Base-by-base conservation (phyloP, 306 rosid genomes). In the Chamaecrista fasciculata region DNA sequence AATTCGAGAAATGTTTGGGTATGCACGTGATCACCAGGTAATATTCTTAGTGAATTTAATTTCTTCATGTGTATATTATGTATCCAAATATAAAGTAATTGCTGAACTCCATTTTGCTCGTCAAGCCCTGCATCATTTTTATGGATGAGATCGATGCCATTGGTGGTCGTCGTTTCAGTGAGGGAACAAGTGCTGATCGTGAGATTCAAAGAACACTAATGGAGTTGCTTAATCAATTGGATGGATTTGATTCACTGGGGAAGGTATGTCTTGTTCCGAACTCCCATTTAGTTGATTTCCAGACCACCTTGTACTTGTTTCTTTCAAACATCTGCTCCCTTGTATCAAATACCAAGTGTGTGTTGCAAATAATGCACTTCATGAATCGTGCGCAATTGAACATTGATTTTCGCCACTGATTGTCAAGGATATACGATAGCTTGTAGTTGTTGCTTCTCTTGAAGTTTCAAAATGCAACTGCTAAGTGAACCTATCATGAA, bases 91-190 rank as follows among this genome's bases (percentile, higher is more conserved):
- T 19, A 49, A 59, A 62, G 26, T 70, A 43, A 25, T 69, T 80
- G 47, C 52, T 12, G 70, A 53, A 20, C 46, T 67, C 71, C 24
- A 15, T 58, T 44, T 58, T 79, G 12, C 69, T 60, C 69, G 56
- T 70, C 23, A 58, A 95, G 97, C 99, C 99, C 36, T 95, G 99
- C 89, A 95, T 95, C 79, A 95, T 95, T 48, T 95, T 95, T 77
- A 95, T 95, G 99, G 99, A 95, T 47, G 99, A 95, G 82, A 95
- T 95, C 18, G 99, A 95, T 78, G 99, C 97, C 78, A 95, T 95
- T 78, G 99, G 99, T 74, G 99, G 99, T 40, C 96, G 97, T 37
- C 96, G 99, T 55, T 89, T 95, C 68, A 95, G 96, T 46, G 95
- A 87, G 77, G 99, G 99, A 78, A 95, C 97, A 56, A 91, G 99